phyloP scores from a whole-genome alignment of 2,329 filamentous ascomycete species.

The Colletotrichum chlorophyti region DNA sequence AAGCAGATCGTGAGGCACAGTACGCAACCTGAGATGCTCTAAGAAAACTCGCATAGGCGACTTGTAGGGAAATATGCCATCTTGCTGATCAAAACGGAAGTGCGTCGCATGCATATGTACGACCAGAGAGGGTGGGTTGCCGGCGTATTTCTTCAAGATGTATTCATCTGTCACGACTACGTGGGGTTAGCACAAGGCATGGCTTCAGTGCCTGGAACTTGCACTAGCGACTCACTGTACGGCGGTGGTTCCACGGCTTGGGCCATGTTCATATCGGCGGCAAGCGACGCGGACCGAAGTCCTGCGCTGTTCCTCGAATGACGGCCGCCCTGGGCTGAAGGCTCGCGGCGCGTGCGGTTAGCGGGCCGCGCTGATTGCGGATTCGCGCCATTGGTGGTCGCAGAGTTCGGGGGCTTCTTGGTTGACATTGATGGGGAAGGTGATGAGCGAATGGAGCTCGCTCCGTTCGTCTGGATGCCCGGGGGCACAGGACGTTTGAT shows the following conservation, averaged over 20 bases:
- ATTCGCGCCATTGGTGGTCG: conserved; percentile 50
- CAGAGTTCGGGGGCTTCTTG: conserved; percentile 58
- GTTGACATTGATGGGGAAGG: conserved; percentile 64
- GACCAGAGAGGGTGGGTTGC: conserved; percentile 81
- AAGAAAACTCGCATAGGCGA: conserved; percentile 87
- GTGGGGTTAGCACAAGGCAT: conserved; percentile 29
- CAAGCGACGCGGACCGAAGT: conserved; percentile 55
- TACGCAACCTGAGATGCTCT: conserved; percentile 77
- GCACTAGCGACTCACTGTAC: conserved; percentile 50
- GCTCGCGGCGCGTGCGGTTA: conserved; percentile 67
- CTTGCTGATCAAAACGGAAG: conserved; percentile 93
- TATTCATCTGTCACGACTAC: conserved; percentile 76
- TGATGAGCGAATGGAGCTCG: conserved; percentile 63
- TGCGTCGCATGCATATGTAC: conserved; percentile 85
- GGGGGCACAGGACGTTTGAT: conserved; percentile 73
- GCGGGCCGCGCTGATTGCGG: conserved; percentile 50
- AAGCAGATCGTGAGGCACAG: conserved; percentile 88
- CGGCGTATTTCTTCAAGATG: conserved; percentile 81
- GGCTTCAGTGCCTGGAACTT: background rate
- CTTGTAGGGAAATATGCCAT: conserved; percentile 89
- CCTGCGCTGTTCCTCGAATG: conserved; percentile 59
- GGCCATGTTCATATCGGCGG: conserved; percentile 47
- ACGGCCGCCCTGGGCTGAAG: conserved; percentile 51
- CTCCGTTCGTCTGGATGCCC: conserved; percentile 71
- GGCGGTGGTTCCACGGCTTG: conserved; percentile 55